Conservation (phyloP, 345 rosid species). For the Litchi chinensis region DNA sequence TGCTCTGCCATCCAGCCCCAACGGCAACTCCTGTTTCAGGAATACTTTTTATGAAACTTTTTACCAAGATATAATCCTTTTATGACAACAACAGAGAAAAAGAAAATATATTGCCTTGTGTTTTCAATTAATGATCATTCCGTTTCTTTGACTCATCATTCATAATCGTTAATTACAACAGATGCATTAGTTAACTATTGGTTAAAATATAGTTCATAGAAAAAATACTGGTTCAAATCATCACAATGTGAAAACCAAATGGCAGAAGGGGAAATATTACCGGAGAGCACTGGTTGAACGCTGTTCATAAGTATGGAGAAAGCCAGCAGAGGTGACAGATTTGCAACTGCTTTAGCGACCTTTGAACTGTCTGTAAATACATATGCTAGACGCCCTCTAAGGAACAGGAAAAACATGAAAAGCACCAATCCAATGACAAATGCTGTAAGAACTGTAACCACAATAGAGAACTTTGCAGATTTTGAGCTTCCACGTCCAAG, state of each 20-base stretch:
- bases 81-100: neutral
- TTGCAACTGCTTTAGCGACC: conserved; percentile 65
- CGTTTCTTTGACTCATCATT: neutral
- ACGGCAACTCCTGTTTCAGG: conserved; percentile 61
- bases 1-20: conserved; percentile 86
- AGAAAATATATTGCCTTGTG: neutral
- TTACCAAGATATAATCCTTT: neutral
- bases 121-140: too few species aligned
- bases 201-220: too few species aligned
- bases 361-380: conserved; percentile 53
- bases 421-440: conserved; percentile 50
- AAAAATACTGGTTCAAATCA: neutral
- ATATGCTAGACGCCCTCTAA: conserved; percentile 62
- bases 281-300: conserved; percentile 85
- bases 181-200: neutral
- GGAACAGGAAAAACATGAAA: conserved; percentile 46
- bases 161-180: neutral
- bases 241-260: neutral
- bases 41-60: neutral
- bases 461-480: conserved; percentile 58
- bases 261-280: conserved; percentile 30
- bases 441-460: conserved; percentile 45
- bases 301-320: conserved; percentile 76
- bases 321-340: conserved; percentile 71
- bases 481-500: conserved; percentile 68